Evolutionary conservation across 108 stramenopile species (phyloP).

Genomic region (Fistulifera pelliculosa): DNA sequence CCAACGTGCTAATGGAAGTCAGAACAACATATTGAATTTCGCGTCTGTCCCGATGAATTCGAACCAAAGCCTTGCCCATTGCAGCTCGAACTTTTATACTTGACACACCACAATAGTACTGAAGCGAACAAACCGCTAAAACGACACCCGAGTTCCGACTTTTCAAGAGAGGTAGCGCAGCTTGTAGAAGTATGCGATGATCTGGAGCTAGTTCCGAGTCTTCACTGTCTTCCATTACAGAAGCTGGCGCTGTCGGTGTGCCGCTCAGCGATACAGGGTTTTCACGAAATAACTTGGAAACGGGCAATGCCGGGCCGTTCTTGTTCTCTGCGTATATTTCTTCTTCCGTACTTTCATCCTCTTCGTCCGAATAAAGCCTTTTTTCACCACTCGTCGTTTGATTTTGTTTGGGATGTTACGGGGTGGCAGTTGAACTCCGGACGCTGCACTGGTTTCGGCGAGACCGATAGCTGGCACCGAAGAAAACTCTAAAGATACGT

Average conservation of each 20-base stretch:
- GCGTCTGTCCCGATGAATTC: constrained; percentile 87
- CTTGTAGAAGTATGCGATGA: constrained; percentile 78
- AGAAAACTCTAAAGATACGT: not conserved
- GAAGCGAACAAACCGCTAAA: constrained; percentile 84
- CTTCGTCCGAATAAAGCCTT: constrained; percentile 97
- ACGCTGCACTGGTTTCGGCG: constrained; percentile 4
- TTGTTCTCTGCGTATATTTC: constrained; percentile 37
- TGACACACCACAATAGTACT: constrained; percentile 90
- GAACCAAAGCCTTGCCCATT: constrained; percentile 91
- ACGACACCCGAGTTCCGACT: constrained; percentile 94
- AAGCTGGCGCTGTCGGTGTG: not conserved
- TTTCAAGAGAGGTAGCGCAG: constrained; percentile 86
- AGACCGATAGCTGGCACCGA: not conserved
- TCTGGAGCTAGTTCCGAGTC: constrained; percentile 84
- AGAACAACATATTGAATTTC: constrained; percentile 98
- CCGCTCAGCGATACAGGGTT: constrained; percentile 12
- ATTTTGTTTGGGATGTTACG: constrained; percentile 22
- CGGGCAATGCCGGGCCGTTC: constrained; percentile 8
- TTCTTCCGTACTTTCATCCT: constrained; percentile 87
- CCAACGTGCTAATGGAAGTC: constrained; percentile 84
- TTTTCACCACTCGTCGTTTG: constrained; percentile 79
- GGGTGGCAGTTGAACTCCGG: constrained; percentile 5
- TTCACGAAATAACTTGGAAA: constrained; percentile 29
- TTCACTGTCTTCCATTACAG: constrained; percentile 15
- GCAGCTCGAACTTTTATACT: constrained; percentile 64